Conservation (phyloP, 2,329 filamentous ascomycete species). For the Pyrenophora tritici-repentis region DNA sequence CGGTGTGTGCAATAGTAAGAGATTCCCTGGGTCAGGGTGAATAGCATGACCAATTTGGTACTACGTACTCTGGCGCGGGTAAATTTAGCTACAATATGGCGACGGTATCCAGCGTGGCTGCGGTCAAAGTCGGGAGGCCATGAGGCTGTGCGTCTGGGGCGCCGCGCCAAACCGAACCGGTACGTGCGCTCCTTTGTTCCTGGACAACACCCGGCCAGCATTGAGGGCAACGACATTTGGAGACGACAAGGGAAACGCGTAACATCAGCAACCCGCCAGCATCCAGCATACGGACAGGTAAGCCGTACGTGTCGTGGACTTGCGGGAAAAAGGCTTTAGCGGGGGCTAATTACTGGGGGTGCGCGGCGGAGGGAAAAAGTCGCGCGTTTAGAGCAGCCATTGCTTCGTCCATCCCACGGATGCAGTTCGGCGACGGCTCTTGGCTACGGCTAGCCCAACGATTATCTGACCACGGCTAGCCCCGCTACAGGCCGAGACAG, state of each 20-base stretch:
- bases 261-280: neutral
- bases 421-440: slow-evolving; percentile 45
- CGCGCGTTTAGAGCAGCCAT: slow-evolving; percentile 21
- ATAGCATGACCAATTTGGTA: slow-evolving; percentile 25
- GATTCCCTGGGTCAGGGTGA: neutral
- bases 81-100: slow-evolving; percentile 38
- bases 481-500: slow-evolving; percentile 43
- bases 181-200: neutral
- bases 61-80: slow-evolving; percentile 18
- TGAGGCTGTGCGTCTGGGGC: slow-evolving; percentile 34
- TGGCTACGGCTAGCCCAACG: slow-evolving; percentile 39
- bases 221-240: neutral
- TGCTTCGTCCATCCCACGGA: slow-evolving; percentile 48
- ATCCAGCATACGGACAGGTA: slow-evolving; percentile 9
- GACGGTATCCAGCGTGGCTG: slow-evolving; percentile 40
- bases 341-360: slow-evolving; percentile 16
- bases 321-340: slow-evolving; percentile 28
- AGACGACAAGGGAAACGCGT: neutral
- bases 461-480: slow-evolving; percentile 28
- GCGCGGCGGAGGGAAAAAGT: neutral
- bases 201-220: slow-evolving; percentile 7
- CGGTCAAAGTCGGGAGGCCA: slow-evolving; percentile 42
- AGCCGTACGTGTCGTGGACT: slow-evolving; percentile 9
- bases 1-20: slow-evolving; percentile 13
- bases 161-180: slow-evolving; percentile 33